Evolutionary conservation across 108 stramenopile species (phyloP).

Genomic region (Fragilariopsis cylindrus): DNA sequence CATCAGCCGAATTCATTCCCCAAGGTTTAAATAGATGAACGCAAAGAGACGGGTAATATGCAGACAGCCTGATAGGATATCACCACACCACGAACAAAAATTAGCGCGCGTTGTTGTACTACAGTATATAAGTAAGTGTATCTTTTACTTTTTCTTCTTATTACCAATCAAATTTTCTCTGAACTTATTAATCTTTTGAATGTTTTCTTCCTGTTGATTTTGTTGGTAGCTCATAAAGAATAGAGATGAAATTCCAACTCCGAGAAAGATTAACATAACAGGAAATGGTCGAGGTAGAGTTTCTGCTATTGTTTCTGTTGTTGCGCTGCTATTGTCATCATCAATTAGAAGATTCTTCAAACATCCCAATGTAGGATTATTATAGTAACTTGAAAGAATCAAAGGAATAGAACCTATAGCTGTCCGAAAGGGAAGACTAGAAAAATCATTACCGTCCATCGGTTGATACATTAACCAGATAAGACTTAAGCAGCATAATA

Average conservation of each 20-base stretch:
- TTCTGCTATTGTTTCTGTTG: neutral
- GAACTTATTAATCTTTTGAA: conserved; percentile 25
- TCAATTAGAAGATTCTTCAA: neutral
- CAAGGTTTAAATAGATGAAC: too few species aligned
- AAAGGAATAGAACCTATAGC: conserved; percentile 18
- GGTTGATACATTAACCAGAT: conserved; percentile 7
- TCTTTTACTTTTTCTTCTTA: conserved; percentile 16
- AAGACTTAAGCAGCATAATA: conserved; percentile 22
- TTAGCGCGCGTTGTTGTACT: neutral
- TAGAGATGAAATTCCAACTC: conserved; percentile 45
- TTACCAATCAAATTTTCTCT: conserved; percentile 28
- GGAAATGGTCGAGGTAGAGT: conserved; percentile 43
- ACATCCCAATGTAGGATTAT: neutral
- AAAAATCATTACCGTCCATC: conserved; percentile 17
- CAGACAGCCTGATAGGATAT: too few species aligned
- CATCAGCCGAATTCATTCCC: too few species aligned
- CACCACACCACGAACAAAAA: too few species aligned
- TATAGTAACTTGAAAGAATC: conserved; percentile 23
- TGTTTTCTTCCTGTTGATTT: conserved; percentile 12
- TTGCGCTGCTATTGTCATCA: neutral
- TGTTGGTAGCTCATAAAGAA: conserved; percentile 56
- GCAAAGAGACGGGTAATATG: too few species aligned
- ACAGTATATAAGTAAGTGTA: neutral
- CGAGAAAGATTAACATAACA: conserved; percentile 62
- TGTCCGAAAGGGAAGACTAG: conserved; percentile 19